A percentile compares a stretch with the other conserved stretches of the same genome.
Evolutionary conservation across 805 yeast genomes (phyloP).

Genomic region (Torulaspora indica): DNA sequence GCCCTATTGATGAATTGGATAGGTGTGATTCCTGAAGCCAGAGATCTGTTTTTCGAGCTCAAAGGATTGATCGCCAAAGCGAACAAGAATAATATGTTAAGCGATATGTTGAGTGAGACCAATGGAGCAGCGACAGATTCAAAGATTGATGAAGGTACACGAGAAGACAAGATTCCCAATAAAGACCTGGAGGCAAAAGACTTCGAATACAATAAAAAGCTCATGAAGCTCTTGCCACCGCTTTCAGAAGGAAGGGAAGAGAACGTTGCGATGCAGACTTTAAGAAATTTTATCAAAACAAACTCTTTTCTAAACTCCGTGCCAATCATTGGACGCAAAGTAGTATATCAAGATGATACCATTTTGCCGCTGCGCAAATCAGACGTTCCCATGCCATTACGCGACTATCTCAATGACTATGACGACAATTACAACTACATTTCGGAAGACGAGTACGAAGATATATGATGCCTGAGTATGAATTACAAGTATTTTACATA

Average conservation of each 20-base stretch:
- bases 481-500: not conserved
- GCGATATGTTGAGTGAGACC: not conserved
- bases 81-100: not conserved
- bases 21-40: conserved; percentile 57
- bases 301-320: conserved; percentile 24
- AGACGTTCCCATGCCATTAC: conserved; percentile 15
- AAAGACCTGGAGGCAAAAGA: conserved; percentile 1
- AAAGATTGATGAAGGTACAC: not conserved
- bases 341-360: conserved; percentile 22
- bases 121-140: not conserved
- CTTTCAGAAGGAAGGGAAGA: conserved; percentile 16
- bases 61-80: conserved; percentile 20
- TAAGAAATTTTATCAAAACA: conserved; percentile 25
- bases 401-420: conserved; percentile 18
- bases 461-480: not conserved
- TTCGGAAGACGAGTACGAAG: conserved; percentile 14
- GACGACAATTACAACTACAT: conserved; percentile 16
- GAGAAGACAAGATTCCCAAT: not conserved
- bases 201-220: conserved; percentile 19
- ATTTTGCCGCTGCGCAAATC: conserved; percentile 24
- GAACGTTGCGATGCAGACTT: conserved; percentile 25
- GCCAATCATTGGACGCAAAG: conserved; percentile 25
- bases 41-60: conserved; percentile 47
- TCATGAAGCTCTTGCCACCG: conserved; percentile 27
- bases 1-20: conserved; percentile 61